phyloP scores from a whole-genome alignment of 805 yeast genomes.

The Schwanniomyces vanrijiae region DNA sequence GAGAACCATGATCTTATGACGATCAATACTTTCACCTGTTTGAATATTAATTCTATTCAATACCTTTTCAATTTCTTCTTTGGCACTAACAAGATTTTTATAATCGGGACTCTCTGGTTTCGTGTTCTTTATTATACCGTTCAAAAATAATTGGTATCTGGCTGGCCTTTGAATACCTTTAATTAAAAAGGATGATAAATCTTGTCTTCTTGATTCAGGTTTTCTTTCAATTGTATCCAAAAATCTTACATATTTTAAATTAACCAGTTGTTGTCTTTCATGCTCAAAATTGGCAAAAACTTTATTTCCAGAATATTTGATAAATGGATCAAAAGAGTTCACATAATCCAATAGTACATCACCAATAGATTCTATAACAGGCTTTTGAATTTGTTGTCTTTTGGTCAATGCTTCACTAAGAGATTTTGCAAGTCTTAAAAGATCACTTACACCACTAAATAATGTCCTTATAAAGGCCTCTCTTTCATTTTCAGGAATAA shows the following conservation, averaged over 20 bases:
- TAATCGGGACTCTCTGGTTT: conserved; percentile 73
- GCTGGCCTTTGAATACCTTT: conserved; percentile 97
- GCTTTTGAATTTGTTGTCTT: conserved; percentile 77
- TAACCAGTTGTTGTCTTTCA: conserved; percentile 88
- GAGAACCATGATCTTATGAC: conserved; percentile 83
- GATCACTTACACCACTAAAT: conserved; percentile 85
- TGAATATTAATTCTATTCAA: conserved; percentile 79
- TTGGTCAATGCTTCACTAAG: conserved; percentile 87
- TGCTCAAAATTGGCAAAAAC: conserved; percentile 94
- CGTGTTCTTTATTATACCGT: conserved; percentile 81
- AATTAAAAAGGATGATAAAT: conserved; percentile 87
- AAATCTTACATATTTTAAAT: conserved; percentile 88
- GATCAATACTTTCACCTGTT: conserved; percentile 90
- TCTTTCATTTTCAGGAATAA: conserved; percentile 84
- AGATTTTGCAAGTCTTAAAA: conserved; percentile 76
- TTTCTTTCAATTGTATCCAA: conserved; percentile 86
- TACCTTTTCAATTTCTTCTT: conserved; percentile 71
- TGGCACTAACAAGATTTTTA: conserved; percentile 66
- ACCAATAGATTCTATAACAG: conserved; percentile 82
- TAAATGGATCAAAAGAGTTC: conserved; percentile 88
- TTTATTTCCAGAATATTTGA: conserved; percentile 90
- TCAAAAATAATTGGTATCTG: conserved; percentile 81
- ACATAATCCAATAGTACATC: conserved; percentile 84
- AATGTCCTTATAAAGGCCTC: conserved; percentile 91
- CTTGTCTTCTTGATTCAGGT: conserved; percentile 84